Conservation (phyloP, 768 basidiomycete genomes). For the Amanita rubescens region DNA sequence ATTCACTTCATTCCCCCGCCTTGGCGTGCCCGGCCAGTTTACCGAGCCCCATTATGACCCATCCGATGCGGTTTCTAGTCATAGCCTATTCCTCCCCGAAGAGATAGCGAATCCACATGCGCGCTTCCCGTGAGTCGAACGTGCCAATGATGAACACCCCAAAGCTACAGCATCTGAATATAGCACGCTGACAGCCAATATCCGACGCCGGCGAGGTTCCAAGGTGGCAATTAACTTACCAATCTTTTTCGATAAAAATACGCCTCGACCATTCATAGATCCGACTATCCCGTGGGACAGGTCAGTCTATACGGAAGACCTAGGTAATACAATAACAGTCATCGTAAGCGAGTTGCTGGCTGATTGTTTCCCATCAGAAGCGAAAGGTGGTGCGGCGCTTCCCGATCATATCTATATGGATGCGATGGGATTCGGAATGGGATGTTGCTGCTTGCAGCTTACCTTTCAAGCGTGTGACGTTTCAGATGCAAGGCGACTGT, state of each 20-base stretch:
- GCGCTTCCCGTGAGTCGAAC: conserved; percentile 83
- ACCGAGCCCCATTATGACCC: conserved; percentile 87
- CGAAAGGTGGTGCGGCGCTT: conserved; percentile 82
- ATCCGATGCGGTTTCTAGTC: conserved; percentile 71
- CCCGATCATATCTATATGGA: conserved; percentile 94
- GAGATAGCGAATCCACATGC: conserved; percentile 96
- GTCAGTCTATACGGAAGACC: conserved; percentile 74
- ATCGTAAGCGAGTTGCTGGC: not conserved
- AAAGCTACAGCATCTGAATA: conserved; percentile 10
- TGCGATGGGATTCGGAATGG: conserved; percentile 99
- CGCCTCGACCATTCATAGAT: conserved; percentile 86
- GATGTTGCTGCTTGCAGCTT: conserved; percentile 94
- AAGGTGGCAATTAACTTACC: conserved; percentile 96
- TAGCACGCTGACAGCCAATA: conserved; percentile 97
- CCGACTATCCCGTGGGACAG: conserved; percentile 89
- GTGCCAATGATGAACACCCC: conserved; percentile 8
- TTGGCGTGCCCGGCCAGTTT: conserved; percentile 85
- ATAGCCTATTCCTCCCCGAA: conserved; percentile 91
- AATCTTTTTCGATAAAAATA: conserved; percentile 81
- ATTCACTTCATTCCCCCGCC: conserved; percentile 89
- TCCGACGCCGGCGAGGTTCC: conserved; percentile 80
- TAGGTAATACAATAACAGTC: conserved; percentile 40
- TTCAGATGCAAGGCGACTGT: conserved; percentile 84
- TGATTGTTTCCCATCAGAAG: conserved; percentile 44
- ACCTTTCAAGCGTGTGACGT: conserved; percentile 98